These are phyloP conservation scores for Thielaviopsis populi DNA, from an alignment of 2,329 filamentous ascomycete genomes.

Conservation along the genomic window DNA sequence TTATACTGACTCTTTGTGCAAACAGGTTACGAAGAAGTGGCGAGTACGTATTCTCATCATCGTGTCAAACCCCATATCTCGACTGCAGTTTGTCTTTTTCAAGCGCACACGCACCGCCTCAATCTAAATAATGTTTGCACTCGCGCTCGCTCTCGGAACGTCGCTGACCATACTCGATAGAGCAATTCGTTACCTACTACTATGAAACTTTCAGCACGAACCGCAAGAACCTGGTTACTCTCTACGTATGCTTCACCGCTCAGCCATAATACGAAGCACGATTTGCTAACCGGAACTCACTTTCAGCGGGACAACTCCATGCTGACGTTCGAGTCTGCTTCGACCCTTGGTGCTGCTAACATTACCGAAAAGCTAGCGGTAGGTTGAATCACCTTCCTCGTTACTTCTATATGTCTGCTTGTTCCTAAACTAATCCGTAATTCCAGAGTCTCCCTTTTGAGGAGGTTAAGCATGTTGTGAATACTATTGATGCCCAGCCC, in stretches of 20 bases:
- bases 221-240: constrained; percentile 45
- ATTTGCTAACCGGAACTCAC: neutral
- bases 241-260: constrained; percentile 55
- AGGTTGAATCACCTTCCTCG: constrained; percentile 24
- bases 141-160: neutral
- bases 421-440: neutral
- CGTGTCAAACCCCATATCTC: neutral
- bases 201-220: constrained; percentile 73
- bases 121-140: neutral
- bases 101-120: too few species aligned
- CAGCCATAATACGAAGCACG: neutral
- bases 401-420: neutral
- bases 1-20: constrained; percentile 10
- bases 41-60: constrained; percentile 27
- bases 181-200: constrained; percentile 81
- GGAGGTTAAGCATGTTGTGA: constrained; percentile 63
- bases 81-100: neutral
- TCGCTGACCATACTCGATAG: constrained; percentile 30
- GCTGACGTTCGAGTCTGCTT: constrained; percentile 75
- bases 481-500: constrained; percentile 73
- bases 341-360: constrained; percentile 43
- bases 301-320: constrained; percentile 68
- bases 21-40: constrained; percentile 32
- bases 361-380: constrained; percentile 78
- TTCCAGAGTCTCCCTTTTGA: constrained; percentile 60